Evolutionary conservation across 2,329 filamentous ascomycete genomes (phyloP).

Genomic region (Rutstroemia sydowiana): DNA sequence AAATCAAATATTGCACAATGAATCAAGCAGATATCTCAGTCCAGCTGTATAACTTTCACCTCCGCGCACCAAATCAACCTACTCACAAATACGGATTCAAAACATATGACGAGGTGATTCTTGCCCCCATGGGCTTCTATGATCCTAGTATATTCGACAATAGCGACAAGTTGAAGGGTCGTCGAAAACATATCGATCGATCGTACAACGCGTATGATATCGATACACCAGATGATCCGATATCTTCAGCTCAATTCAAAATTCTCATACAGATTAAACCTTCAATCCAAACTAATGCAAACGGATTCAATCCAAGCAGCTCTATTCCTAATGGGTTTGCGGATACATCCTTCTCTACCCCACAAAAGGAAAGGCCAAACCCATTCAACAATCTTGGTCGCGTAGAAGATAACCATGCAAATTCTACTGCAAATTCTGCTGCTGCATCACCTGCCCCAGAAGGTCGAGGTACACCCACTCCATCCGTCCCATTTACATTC

Average conservation of each 20-base stretch:
- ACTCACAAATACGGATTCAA: slow-evolving; percentile 94
- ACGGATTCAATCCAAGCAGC: slow-evolving; percentile 35
- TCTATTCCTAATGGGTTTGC: slow-evolving; percentile 25
- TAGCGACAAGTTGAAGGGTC: slow-evolving; percentile 66
- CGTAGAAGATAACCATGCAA: slow-evolving; percentile 58
- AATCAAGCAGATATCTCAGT: slow-evolving; percentile 84
- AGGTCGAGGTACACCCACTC: slow-evolving; percentile 54
- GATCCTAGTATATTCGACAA: slow-evolving; percentile 83
- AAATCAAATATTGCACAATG: slow-evolving; percentile 88
- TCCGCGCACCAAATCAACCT: slow-evolving; percentile 79
- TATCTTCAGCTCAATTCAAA: slow-evolving; percentile 73
- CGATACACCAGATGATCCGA: slow-evolving; percentile 78
- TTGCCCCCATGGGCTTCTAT: slow-evolving; percentile 94
- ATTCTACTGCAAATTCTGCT: slow-evolving; percentile 70
- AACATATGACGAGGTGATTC: slow-evolving; percentile 89
- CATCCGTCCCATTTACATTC: slow-evolving; percentile 46
- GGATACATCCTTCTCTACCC: slow-evolving; percentile 43
- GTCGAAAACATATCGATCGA: slow-evolving; percentile 73
- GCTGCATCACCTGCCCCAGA: slow-evolving; percentile 85
- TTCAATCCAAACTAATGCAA: slow-evolving; percentile 40
- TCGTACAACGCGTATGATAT: slow-evolving; percentile 93
- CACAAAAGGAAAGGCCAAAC: slow-evolving; percentile 56
- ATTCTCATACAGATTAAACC: slow-evolving; percentile 54
- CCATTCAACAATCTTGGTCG: slow-evolving; percentile 64
- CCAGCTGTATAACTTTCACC: slow-evolving; percentile 81